Percentiles rank a stretch among this genome's conserved stretches.
Evolutionary conservation across 768 basidiomycete genomes (phyloP).

Genomic region (Thelephora aurantiotincta): DNA sequence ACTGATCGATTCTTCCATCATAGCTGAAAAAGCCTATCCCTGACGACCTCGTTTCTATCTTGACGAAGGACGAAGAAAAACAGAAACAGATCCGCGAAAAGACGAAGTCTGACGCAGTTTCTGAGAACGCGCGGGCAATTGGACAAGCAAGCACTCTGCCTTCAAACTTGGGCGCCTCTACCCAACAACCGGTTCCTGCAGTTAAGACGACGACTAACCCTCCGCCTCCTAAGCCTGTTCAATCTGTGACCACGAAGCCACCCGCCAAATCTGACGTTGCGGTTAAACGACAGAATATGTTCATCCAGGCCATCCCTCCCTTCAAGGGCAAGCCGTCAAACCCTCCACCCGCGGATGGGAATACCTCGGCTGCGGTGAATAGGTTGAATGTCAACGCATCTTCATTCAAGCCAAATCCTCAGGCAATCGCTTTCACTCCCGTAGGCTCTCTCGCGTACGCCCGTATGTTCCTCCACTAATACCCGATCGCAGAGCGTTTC

Average conservation of each 20-base stretch:
- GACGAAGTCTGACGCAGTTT: conserved; percentile 50
- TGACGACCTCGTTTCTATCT: conserved; percentile 81
- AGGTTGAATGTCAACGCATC: conserved; percentile 82
- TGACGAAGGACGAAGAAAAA: conserved; percentile 90
- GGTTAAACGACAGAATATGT: conserved; percentile 32
- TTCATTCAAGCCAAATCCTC: conserved; percentile 81
- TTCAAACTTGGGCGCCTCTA: conserved; percentile 28
- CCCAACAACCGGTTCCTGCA: conserved; percentile 15
- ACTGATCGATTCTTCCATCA: not conserved
- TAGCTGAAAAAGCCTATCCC: conserved; percentile 93
- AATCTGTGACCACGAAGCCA: conserved; percentile 7
- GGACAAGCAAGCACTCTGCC: conserved; percentile 21
- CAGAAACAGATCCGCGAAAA: conserved; percentile 75
- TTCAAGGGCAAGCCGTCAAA: conserved; percentile 47
- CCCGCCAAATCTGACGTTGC: conserved; percentile 3
- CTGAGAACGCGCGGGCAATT: conserved; percentile 55
- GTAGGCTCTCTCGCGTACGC: not conserved
- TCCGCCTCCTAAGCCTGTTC: conserved; percentile 8
- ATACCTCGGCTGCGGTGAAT: conserved; percentile 26
- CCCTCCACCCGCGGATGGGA: not conserved
- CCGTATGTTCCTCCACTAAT: not conserved
- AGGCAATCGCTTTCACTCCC: conserved; percentile 65
- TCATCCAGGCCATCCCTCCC: conserved; percentile 82
- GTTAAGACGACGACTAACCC: conserved; percentile 26
- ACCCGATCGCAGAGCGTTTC: conserved; percentile 16